These are phyloP conservation scores for Cucumis hystrix DNA, from an alignment of 306 rosid species.

Conservation along the genomic window DNA sequence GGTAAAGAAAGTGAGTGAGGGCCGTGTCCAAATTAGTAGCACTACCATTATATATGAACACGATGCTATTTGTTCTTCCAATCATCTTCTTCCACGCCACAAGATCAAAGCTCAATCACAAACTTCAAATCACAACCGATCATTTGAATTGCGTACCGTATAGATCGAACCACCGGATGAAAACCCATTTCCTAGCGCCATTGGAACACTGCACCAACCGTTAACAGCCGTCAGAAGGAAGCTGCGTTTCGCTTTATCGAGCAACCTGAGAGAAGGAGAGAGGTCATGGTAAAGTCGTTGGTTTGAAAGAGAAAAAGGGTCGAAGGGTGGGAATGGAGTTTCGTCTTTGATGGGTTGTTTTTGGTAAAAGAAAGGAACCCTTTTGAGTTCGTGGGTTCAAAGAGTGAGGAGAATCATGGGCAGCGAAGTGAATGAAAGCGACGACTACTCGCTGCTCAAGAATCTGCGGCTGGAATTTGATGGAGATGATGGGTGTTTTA, in stretches of 20 bases:
- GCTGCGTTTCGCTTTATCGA: not conserved
- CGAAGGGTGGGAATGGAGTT: not conserved
- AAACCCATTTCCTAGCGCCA: not conserved
- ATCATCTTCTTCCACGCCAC: not conserved
- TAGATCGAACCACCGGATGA: not conserved
- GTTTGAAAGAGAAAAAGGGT: not conserved
- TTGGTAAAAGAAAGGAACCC: conserved; percentile 7
- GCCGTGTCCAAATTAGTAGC: not conserved
- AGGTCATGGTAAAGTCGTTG: not conserved
- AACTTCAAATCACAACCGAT: not conserved
- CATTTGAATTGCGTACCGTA: not conserved
- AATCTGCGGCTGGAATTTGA: conserved; percentile 51
- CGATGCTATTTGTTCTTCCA: not conserved
- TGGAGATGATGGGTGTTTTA: conserved; percentile 33
- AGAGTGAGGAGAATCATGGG: conserved; percentile 18
- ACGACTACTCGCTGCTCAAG: conserved; percentile 41
- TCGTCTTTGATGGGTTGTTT: not conserved
- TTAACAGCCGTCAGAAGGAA: conserved; percentile 11
- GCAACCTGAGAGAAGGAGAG: not conserved
- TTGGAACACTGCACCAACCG: conserved; percentile 9
- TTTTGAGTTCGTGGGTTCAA: conserved; percentile 7
- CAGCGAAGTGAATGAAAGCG: conserved; percentile 21
- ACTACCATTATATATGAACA: not conserved
- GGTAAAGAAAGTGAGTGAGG: not conserved
- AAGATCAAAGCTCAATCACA: not conserved